Base-by-base conservation (phyloP, 2,329 filamentous ascomycete genomes). In the Trichophyton verrucosum region DNA sequence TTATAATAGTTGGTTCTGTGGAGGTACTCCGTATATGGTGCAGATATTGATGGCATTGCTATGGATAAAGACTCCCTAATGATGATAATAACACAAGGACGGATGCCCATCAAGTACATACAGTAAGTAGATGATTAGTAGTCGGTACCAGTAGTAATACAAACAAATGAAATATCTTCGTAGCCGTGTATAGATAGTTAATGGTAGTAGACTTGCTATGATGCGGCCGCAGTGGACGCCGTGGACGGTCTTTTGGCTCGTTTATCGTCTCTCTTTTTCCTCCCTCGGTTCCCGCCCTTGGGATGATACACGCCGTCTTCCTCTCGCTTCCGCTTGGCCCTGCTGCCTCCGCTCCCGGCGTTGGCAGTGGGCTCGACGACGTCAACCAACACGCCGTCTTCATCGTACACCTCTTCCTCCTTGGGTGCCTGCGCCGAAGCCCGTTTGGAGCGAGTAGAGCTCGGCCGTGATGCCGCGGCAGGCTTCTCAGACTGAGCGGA, bases 271-370 rank as follows among this genome's bases (percentile, higher is more conserved):
- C 70, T 42, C 66, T 66, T 77, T 69, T 61, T 78, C 72, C 69
- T 75, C 73, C 68, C 73, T 20, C 73, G 70, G 57, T 71, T 67
- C 15, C 75, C 76, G 3, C 76, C 76, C 65, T 79, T 79, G 6
- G 76, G 75, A 57, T 76, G 68, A 66, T 78, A 78, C 17, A 74
- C 73, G 22, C 73, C 71, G 64, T 79, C 77, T 38, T 78, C 76
- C 55, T 78, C 76, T 40, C 77, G 72, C 67, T 78, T 78, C 65
- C 77, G 73, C 65, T 78, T 79, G 38, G 70, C 71, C 62, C 75
- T 76, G n/a, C 64, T 65, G 8, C 60, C 40, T 6, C 53, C 60
- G 17, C 59, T 58, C 11, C 22, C 30, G 3, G 51, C 59, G 38
- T 47, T 58, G 59, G 72, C 67, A 3, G 70, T 67, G 44, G 69